These are phyloP conservation scores for Trichosporon faecale DNA, from an alignment of 1,284 basidiomycete genomes.

Conservation along the genomic window DNA sequence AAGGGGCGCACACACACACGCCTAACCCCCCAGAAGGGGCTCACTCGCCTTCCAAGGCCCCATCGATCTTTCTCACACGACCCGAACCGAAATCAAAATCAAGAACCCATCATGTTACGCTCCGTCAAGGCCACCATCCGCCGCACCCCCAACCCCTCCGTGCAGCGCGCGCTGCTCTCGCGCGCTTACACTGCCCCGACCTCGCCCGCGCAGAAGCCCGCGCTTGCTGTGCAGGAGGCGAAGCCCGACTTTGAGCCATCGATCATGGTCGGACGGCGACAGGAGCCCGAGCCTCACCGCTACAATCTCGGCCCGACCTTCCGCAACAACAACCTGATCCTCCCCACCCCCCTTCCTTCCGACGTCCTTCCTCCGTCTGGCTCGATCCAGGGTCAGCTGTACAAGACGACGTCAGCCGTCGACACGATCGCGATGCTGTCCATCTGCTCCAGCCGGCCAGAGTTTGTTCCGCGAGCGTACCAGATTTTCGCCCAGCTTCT, in stretches of 20 bases:
- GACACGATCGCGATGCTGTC: conserved; percentile 48
- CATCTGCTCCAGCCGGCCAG: conserved; percentile 45
- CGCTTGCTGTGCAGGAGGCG: conserved; percentile 5
- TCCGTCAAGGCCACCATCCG: conserved; percentile 20
- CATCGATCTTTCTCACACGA: not conserved
- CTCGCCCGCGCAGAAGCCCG: conserved; percentile 15
- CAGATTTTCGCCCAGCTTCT: conserved; percentile 48
- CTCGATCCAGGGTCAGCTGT: conserved; percentile 34
- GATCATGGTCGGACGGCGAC: conserved; percentile 12
- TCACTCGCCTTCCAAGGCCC: not conserved
- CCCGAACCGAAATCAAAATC: not conserved
- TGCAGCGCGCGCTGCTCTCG: not conserved
- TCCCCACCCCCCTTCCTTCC: conserved; percentile 36
- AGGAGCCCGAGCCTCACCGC: conserved; percentile 18
- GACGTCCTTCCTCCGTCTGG: conserved; percentile 24
- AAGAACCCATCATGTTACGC: conserved; percentile 21
- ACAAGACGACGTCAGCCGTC: conserved; percentile 42
- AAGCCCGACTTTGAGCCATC: conserved; percentile 15
- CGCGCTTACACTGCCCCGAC: conserved; percentile 18
- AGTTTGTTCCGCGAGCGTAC: conserved; percentile 46
- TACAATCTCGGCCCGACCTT: conserved; percentile 16
- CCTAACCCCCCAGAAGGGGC: not conserved
- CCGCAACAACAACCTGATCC: conserved; percentile 13
- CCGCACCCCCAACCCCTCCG: not conserved
- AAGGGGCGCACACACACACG: not conserved